These are phyloP conservation scores for Solanum commersonii DNA, from an alignment of 257 asterid species.

Conservation along the genomic window DNA sequence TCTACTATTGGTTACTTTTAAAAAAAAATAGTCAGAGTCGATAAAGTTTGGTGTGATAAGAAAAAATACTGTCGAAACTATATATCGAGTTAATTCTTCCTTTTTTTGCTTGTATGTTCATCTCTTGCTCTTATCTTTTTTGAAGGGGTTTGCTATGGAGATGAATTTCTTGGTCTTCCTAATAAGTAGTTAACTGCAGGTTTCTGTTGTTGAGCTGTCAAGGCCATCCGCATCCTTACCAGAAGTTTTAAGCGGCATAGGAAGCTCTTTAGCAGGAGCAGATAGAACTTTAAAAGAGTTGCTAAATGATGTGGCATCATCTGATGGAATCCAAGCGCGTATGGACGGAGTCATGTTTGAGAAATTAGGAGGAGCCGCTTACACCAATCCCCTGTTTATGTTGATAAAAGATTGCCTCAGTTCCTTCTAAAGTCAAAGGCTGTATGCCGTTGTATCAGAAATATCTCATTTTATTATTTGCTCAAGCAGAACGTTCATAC, in stretches of 20 bases:
- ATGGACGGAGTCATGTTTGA: conserved; percentile 71
- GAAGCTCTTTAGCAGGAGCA: conserved; percentile 50
- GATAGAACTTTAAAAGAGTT: conserved; percentile 45
- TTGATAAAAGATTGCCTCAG: conserved; percentile 43
- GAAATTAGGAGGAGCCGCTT: conserved; percentile 44
- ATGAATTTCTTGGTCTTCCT: neutral
- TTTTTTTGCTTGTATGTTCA: neutral
- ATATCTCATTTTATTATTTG: neutral
- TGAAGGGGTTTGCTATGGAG: neutral
- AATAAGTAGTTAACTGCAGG: conserved; percentile 30
- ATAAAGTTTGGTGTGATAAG: neutral
- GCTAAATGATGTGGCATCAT: conserved; percentile 39
- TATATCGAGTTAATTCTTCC: neutral
- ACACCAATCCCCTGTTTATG: conserved; percentile 27
- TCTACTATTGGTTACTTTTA: neutral
- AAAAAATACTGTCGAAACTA: neutral
- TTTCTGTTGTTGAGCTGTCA: conserved; percentile 70
- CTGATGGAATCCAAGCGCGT: conserved; percentile 69
- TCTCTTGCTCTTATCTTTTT: neutral
- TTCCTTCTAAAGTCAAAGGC: conserved; percentile 16
- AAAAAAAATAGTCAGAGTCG: neutral
- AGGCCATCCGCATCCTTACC: conserved; percentile 67
- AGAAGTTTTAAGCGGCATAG: conserved; percentile 44
- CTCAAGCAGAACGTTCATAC: neutral
- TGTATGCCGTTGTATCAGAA: neutral